Base-by-base conservation (phyloP, 1,284 basidiomycete genomes). In the Sparassis latifolia region DNA sequence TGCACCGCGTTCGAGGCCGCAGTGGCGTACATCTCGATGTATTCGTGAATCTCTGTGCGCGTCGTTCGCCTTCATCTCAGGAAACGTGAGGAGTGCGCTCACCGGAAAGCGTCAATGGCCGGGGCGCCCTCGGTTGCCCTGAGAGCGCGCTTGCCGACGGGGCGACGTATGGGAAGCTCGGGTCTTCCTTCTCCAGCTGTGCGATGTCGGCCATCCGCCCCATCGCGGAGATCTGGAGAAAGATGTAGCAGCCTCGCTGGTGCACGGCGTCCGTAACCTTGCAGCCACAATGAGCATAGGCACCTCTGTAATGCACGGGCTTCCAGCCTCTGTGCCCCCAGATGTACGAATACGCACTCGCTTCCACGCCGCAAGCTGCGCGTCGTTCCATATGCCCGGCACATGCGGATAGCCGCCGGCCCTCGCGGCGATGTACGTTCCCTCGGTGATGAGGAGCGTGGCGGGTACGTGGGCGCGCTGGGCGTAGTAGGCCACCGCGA, bases 211-310 rank as follows among this genome's bases (percentile, higher is more conserved):
- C 70, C 2, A 68, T 64, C 0, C 75, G 66, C 0, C 74, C 77
- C 42, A 73, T 56, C 0, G 73, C 72, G 75, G 75, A 78, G 0
- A 78, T 61, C 57, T 81, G 77, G 33, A 66, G 31, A 61, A 65
- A 77, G 50, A 78, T 71, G 58, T 60, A 66, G 0, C 69, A 73
- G 3, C 66, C 72, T 48, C 59, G 65, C 39, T 54, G 60, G 48
- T 67, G 64, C 0, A 66, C 60, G 0, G 58, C 60, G 45, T 66
- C 61, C 7, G 59, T 60, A 5, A 68, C 48, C 64, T 67, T 6
- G 20, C 20, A 20, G 20, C 20, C 35, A 37, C 35, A 37, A 12
- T 12, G 35, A 37, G 12, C 35, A 37, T 20, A 20, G 20, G 20
- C 20, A 20, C 1, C 20, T 20, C 20, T 20, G 20, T 20, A 20